A percentile compares a stretch with the other conserved stretches of the same genome.
Conservation (phyloP, 1,139 yeast species). For the Geotrichum carabidarum region DNA sequence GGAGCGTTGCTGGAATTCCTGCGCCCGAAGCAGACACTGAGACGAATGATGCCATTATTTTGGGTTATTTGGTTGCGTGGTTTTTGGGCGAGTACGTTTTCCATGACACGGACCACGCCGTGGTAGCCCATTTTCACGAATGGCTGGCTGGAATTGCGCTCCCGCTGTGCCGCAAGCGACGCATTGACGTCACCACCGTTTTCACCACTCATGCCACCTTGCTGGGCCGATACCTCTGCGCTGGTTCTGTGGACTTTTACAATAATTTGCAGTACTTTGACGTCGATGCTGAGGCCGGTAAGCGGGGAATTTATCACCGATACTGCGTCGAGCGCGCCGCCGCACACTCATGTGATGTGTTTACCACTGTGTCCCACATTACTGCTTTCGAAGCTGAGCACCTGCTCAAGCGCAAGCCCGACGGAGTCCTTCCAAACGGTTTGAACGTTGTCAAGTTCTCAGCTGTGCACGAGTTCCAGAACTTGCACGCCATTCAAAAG, state of each 20-base stretch:
- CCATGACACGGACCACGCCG: slow-evolving; percentile 78
- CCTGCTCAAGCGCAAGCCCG: slow-evolving; percentile 88
- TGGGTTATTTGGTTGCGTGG: slow-evolving; percentile 96
- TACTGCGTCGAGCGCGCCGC: slow-evolving; percentile 96
- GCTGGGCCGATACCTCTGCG: slow-evolving; percentile 90
- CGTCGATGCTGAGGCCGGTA: slow-evolving; percentile 96
- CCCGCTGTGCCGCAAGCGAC: slow-evolving; percentile 85
- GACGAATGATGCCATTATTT: slow-evolving; percentile 82
- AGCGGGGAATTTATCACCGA: slow-evolving; percentile 92
- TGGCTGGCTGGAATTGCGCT: slow-evolving; percentile 97
- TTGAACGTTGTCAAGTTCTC: slow-evolving; percentile 92
- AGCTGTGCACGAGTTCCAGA: slow-evolving; percentile 97
- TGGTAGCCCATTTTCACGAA: slow-evolving; percentile 92
- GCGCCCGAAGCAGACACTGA: slow-evolving; percentile 85
- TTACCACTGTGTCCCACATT: slow-evolving; percentile 94
- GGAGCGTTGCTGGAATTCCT: slow-evolving; percentile 90
- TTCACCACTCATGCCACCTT: slow-evolving; percentile 97
- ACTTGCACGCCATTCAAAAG: slow-evolving; percentile 85
- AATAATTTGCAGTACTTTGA: slow-evolving; percentile 86
- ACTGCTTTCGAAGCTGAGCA: slow-evolving; percentile 95
- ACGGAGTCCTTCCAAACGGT: slow-evolving; percentile 96
- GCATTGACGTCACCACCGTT: slow-evolving; percentile 89
- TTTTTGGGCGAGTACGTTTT: slow-evolving; percentile 92
- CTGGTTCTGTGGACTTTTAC: slow-evolving; percentile 93
- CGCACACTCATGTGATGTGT: slow-evolving; percentile 94